Base-by-base conservation (phyloP, 192 early-diverging fungal species). In the Rhizophagus prolifer region DNA sequence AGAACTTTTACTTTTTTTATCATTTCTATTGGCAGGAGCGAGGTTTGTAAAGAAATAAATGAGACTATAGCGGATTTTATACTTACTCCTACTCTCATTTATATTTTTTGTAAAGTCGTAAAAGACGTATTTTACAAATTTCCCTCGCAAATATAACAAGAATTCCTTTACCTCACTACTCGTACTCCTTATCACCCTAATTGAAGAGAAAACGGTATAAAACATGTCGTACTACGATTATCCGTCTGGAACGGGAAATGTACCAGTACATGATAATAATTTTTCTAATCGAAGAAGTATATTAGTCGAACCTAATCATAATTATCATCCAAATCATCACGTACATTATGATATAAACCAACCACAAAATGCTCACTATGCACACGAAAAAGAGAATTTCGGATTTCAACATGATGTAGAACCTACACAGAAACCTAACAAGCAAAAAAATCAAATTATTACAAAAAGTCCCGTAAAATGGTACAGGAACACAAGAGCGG, bases 401-500 rank as follows among this genome's bases (percentile, higher is more conserved):
- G 6, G 4, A 54, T 54, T 21, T 19, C 3, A 54, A 14, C 3
- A 54, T 54, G 50, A 21, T 21, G 50, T 6, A 21, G 14, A 19
- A 54, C 0, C 50, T 21, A 0, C 50, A 7, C 14, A 21, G 21
- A 54, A 54, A 5, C 0, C 1, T 6, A 54, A 54, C 0, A 54
- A 54, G 16, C 50, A 54, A 54, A 54, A 19, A 19, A 54, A 54
- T 54, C 50, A 59, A 59, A 58, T 72, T 36, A 59, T 72, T 34
- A n/a, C 71, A 59, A 44, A 47, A 44, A 28, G 23, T 50, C 41
- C 68, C 13, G 68, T 70, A 19, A 70, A 70, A 26, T 70, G 68
- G 68, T 70, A 70, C 23, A 70, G 12, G 30, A 46, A 76, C 28
- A 76, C 75, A 9, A 46, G 34, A 59, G 34, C 63, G 0, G 19